A percentile compares a stretch with the other conserved stretches of the same genome.
These are phyloP conservation scores for Rauvolfia tetraphylla DNA, from an alignment of 257 asterid species.

Conservation along the genomic window DNA sequence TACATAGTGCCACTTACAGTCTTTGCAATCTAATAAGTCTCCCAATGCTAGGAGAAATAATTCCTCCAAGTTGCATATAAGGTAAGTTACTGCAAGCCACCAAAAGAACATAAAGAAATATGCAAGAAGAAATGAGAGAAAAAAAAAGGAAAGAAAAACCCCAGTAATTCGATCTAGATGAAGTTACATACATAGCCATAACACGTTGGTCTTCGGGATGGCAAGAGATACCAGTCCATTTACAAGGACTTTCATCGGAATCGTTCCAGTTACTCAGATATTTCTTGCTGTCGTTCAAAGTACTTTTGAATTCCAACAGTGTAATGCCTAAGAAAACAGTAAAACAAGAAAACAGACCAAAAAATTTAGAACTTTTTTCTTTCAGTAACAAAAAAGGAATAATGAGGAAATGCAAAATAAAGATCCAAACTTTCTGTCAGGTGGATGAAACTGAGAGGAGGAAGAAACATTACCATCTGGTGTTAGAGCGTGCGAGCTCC, in stretches of 20 bases:
- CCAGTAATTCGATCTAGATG: not conserved
- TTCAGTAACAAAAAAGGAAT: conserved; percentile 8
- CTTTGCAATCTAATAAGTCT: conserved; percentile 72
- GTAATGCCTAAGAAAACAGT: conserved; percentile 44
- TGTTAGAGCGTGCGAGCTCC: conserved; percentile 52
- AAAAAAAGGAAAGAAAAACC: not conserved
- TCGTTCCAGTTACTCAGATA: conserved; percentile 69
- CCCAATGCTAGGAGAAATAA: conserved; percentile 76
- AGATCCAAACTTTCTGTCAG: conserved; percentile 1
- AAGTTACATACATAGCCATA: conserved; percentile 58
- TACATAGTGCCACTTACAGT: conserved; percentile 49
- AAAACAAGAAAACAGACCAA: not conserved
- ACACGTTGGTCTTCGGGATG: conserved; percentile 72
- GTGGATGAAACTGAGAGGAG: not conserved
- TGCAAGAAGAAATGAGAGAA: conserved; percentile 3
- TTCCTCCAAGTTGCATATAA: conserved; percentile 81
- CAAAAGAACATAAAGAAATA: not conserved
- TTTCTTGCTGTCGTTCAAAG: conserved; percentile 75
- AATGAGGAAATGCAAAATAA: not conserved
- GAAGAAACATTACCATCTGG: conserved; percentile 64
- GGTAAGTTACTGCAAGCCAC: conserved; percentile 65
- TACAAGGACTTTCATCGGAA: conserved; percentile 72
- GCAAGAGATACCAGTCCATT: conserved; percentile 91
- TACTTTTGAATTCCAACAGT: conserved; percentile 75
- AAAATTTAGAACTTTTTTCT: not conserved